These are phyloP conservation scores for Diaporthe longicolla DNA, from an alignment of 2,329 filamentous ascomycete genomes.

Conservation along the genomic window DNA sequence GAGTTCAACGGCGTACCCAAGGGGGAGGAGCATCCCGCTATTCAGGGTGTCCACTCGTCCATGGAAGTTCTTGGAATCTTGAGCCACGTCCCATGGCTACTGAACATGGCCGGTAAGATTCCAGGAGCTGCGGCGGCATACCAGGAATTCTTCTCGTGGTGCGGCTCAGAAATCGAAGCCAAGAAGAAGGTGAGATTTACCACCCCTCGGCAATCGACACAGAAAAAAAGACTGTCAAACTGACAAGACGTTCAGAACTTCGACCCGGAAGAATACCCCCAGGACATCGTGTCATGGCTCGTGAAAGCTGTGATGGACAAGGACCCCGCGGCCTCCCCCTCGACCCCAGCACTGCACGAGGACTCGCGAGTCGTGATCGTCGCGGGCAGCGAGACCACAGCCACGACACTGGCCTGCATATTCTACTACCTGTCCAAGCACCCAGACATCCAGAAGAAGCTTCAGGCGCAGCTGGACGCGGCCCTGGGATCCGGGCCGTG, in stretches of 20 bases:
- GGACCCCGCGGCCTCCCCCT: constrained; percentile 52
- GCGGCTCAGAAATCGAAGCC: constrained; percentile 48
- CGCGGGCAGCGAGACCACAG: constrained; percentile 42
- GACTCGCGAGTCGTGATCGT: constrained; percentile 49
- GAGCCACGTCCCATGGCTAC: constrained; percentile 53
- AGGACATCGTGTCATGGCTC: constrained; percentile 57
- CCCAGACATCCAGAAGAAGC: constrained; percentile 34
- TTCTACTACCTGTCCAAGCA: constrained; percentile 43
- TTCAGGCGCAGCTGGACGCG: constrained; percentile 38
- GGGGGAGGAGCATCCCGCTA: constrained; percentile 50
- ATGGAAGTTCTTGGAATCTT: constrained; percentile 53
- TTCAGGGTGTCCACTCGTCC: constrained; percentile 53
- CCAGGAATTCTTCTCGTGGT: constrained; percentile 50
- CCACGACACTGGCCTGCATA: constrained; percentile 39
- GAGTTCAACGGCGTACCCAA: constrained; percentile 46
- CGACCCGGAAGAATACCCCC: constrained; percentile 48
- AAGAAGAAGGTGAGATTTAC: constrained; percentile 49
- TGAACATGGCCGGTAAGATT: constrained; percentile 50
- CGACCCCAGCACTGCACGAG: constrained; percentile 49
- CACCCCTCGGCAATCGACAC: too few relatives aligned
- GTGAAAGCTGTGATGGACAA: constrained; percentile 55
- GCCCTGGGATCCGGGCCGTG: constrained; percentile 33
- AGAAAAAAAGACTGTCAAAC: neutral
- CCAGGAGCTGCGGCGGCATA: constrained; percentile 50
- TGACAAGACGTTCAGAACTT: constrained; percentile 43